Base-by-base conservation (phyloP, 371 early-diverging fungal species). In the Nematocida minor region DNA sequence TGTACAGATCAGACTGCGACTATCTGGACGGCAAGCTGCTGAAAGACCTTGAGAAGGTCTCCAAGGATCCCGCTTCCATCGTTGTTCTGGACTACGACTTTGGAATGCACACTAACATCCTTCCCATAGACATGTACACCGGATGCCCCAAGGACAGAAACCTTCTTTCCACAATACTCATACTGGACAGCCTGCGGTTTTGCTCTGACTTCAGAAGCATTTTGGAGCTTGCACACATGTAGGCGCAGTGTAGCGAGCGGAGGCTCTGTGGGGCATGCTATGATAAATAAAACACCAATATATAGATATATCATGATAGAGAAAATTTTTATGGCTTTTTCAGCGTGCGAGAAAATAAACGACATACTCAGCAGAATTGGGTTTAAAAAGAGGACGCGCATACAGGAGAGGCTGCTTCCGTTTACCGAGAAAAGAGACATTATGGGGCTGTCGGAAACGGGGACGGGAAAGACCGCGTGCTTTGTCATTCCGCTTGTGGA, bases 391-490 rank as follows among this genome's bases (percentile, higher is more conserved):
- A 96, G 96, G 41, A 97, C 99, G 0, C 87, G 93, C 42, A 96
- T 98, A 81, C 99, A 97, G 87, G 89, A 92, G 32, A 95, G 95
- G 84, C 95, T 95, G 55, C 95, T 95, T 94, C 95, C 97, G 7
- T 94, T 94, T 94, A 94, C 95, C 16, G 88, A 96, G 48, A 90
- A 90, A 51, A 85, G 90, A 20, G 96, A 96, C 86, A 90, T 96
- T 0, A 93, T 96, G 0, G 97, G 91, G 74, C 93, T 96, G 92
- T 94, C 96, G 6, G 88, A 95, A 48, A 97, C 96, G 0, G 97
- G 97, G 81, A 92, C 92, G 41, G 98, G 96, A 63, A 96, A 96
- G 82, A 96, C 96, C 0, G 93, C 95, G 1, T 92, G 96, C 0
- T 96, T 96, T 85, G 80, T 94, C 74, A 91, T 96, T 66, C 96